Percentiles rank a stretch among this genome's conserved stretches.
Evolutionary conservation across 768 basidiomycete genomes (phyloP).

Genomic region (Lactarius tabidus): DNA sequence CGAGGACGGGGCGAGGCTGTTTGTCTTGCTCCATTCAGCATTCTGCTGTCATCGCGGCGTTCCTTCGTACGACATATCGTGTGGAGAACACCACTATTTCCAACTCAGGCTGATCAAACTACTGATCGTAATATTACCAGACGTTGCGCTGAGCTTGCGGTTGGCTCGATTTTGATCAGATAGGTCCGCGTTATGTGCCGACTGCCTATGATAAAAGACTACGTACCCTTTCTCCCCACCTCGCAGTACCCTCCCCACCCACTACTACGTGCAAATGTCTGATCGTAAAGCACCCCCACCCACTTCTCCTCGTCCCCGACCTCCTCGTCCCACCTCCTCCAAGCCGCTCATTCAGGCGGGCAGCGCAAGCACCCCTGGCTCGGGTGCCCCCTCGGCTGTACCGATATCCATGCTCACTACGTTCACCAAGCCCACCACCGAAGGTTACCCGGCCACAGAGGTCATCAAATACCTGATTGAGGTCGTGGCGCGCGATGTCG

Average conservation of each 20-base stretch:
- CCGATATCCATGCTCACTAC: not conserved
- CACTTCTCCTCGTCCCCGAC: not conserved
- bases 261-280: not conserved
- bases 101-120: slow-evolving; percentile 11
- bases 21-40: slow-evolving; percentile 6
- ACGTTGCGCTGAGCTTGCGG: slow-evolving; percentile 11
- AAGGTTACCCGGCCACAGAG: slow-evolving; percentile 22
- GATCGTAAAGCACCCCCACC: not conserved
- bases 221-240: not conserved
- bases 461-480: slow-evolving; percentile 24
- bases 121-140: not conserved
- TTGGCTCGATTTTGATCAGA: not conserved
- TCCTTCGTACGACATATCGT: slow-evolving; percentile 2
- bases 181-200: not conserved
- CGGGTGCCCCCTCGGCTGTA: not conserved
- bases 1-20: not conserved
- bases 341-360: not conserved
- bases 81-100: slow-evolving; percentile 2
- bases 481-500: slow-evolving; percentile 18
- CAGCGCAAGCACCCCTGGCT: not conserved
- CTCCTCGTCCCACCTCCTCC: not conserved
- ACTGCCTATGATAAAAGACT: slow-evolving; percentile 6
- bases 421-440: not conserved
- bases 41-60: not conserved
- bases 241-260: not conserved